These are phyloP conservation scores for Oryza coarctata DNA, from an alignment of 176 grass and related monocot genomes.

Conservation along the genomic window DNA sequence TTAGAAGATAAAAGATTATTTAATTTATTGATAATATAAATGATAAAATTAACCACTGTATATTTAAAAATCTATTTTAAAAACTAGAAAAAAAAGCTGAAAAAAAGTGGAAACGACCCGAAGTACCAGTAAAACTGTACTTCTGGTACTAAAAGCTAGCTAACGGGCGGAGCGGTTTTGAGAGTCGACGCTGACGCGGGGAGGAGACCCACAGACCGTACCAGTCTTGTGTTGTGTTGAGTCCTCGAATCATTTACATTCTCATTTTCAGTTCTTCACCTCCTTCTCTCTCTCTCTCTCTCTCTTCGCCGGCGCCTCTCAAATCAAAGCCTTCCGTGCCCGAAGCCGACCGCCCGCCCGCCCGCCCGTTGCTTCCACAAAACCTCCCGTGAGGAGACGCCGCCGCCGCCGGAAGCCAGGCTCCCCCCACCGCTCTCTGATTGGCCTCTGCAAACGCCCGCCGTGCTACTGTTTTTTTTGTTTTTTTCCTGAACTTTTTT, in stretches of 20 bases:
- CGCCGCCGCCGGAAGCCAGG: background rate
- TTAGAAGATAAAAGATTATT: no score
- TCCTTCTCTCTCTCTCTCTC: background rate
- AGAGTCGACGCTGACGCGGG: slow-evolving; percentile 55
- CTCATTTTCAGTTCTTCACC: background rate
- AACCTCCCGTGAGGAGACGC: background rate
- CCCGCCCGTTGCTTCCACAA: background rate
- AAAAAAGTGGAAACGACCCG: no score
- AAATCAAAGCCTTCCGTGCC: slow-evolving; percentile 23
- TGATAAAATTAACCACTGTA: no score
- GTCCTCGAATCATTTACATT: background rate
- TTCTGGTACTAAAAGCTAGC: no score
- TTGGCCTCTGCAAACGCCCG: background rate
- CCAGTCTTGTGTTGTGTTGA: no score
- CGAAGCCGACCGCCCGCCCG: background rate
- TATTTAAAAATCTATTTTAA: no score
- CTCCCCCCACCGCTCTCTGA: background rate
- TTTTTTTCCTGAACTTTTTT: background rate
- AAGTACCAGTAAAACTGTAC: no score
- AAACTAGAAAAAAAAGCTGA: no score
- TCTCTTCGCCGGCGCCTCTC: background rate
- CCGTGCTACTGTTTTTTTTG: background rate
- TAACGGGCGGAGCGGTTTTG: slow-evolving; percentile 10
- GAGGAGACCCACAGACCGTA: background rate
- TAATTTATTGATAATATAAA: no score